Percentiles rank a stretch among this genome's conserved stretches.
Conservation (phyloP, 352 stramenopile species). For the Poterioochromonas sp. region DNA sequence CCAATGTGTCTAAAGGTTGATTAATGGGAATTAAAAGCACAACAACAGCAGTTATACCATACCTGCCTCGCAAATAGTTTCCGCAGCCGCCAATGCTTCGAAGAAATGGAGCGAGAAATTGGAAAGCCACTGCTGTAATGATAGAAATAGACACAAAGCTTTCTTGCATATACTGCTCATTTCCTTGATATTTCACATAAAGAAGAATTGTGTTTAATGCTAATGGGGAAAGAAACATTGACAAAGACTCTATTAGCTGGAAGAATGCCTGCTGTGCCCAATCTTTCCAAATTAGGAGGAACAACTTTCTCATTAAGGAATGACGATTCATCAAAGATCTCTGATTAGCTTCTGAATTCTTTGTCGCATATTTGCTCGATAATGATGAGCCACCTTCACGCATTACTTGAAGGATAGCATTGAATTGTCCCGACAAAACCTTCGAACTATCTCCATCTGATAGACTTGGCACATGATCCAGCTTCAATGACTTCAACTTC, state of each 20-base stretch:
- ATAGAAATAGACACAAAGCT: background rate
- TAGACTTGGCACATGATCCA: background rate
- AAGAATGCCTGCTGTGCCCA: background rate
- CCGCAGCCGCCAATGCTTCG: background rate
- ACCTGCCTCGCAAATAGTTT: constrained; percentile 8
- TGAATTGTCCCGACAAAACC: background rate
- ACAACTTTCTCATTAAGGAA: background rate
- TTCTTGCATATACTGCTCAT: background rate
- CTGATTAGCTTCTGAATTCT: too few relatives aligned
- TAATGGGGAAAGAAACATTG: background rate
- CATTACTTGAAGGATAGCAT: background rate
- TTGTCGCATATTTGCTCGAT: too few relatives aligned
- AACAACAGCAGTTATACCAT: too few relatives aligned
- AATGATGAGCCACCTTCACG: too few relatives aligned
- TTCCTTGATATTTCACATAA: background rate
- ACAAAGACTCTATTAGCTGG: background rate
- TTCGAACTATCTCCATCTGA: background rate
- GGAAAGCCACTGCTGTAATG: background rate
- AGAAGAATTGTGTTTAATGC: constrained; percentile 10
- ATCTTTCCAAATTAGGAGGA: background rate
- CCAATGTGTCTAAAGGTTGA: constrained; percentile 26
- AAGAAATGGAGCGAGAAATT: background rate
- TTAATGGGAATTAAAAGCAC: too few relatives aligned
- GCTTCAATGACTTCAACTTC: background rate
- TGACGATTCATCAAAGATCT: too few relatives aligned